Evolutionary conservation across 176 grass and related monocot genomes (phyloP), one percentile per base, ranked within the genome.

Genomic region (Echinochloa phyllopogon): DNA sequence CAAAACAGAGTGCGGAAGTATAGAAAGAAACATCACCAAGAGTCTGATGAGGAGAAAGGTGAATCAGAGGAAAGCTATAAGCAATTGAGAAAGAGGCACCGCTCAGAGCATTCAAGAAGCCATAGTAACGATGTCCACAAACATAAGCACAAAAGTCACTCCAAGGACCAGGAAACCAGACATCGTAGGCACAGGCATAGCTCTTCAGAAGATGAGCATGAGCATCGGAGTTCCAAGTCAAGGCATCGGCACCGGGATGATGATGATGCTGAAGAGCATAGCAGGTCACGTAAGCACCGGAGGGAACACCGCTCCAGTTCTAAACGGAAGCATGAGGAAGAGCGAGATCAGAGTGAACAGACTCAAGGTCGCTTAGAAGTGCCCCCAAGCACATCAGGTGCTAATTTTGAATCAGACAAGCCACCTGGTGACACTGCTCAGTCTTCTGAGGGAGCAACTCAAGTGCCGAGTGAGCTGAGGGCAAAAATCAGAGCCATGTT

Each of bases 401-500:
- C 14, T n/a, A 69, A 69, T 53, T 5, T 86, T 72, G 77, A 79
- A 67, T 33, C 63, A 78, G 80, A 81, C 24, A 76, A 72, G 7
- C 56, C 79, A 25, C 25, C 39, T 24, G 39, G 13, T 41, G 65
- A 74, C 16, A 55, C 73, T 18, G 62, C 27, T 38, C 80, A 82
- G 63, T 63, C 92, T 58, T 72, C 83, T 11, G n/a, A 85, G 57
- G 82, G 57, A 18, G 60, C 82, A 83, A 77, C 91, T 47, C 87
- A 94, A 50, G 86, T 95, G 25, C 81, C 96, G 4, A 88, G 38
- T 47, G 93, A 92, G 7, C 81, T 98, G 29, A 92, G 94, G 77
- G 91, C 91, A 23, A 98, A 95, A 90, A 89, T 94, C 48, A 91
- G 89, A 87, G 91, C 93, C 0, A 98, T 98, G 96, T 69, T 98